These are phyloP conservation scores for Leishmania martiniquensis DNA, from an alignment of 208 protist genomes.

Conservation along the genomic window DNA sequence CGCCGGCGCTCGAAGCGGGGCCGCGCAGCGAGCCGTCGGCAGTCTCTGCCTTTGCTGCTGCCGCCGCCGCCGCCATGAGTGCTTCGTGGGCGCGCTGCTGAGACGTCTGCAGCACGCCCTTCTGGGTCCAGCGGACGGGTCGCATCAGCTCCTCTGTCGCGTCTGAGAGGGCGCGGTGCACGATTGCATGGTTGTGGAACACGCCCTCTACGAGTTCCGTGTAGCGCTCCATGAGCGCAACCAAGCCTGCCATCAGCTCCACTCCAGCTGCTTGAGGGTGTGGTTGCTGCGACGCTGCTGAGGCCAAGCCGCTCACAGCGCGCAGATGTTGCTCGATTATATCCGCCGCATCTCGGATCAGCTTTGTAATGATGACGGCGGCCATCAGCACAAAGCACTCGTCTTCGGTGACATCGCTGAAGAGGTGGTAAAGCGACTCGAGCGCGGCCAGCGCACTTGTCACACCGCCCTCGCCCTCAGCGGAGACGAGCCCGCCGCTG, in stretches of 20 bases:
- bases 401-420: constrained; percentile 46
- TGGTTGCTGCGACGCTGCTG: constrained; percentile 1
- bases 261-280: constrained; percentile 28
- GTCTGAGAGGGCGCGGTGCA: constrained; percentile 49
- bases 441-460: constrained; percentile 23
- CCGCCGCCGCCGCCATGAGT: constrained; percentile 12
- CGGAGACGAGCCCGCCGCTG: neutral
- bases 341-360: constrained; percentile 38
- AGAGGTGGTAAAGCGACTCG: constrained; percentile 39
- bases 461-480: neutral
- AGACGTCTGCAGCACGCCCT: constrained; percentile 26
- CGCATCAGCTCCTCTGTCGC: constrained; percentile 57
- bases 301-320: neutral
- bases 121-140: constrained; percentile 49
- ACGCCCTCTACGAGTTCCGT: constrained; percentile 39
- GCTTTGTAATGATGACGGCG: constrained; percentile 52
- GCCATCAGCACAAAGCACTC: constrained; percentile 57
- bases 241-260: constrained; percentile 36
- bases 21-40: neutral
- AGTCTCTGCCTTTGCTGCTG: neutral
- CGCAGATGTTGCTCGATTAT: constrained; percentile 37
- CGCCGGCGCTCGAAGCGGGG: neutral
- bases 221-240: constrained; percentile 32
- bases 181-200: constrained; percentile 37
- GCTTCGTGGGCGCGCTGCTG: constrained; percentile 32